Percentiles rank a stretch among this genome's conserved stretches.
These are phyloP conservation scores for Xylaria castorea DNA, from an alignment of 495 filamentous ascomycete genomes.

Conservation along the genomic window DNA sequence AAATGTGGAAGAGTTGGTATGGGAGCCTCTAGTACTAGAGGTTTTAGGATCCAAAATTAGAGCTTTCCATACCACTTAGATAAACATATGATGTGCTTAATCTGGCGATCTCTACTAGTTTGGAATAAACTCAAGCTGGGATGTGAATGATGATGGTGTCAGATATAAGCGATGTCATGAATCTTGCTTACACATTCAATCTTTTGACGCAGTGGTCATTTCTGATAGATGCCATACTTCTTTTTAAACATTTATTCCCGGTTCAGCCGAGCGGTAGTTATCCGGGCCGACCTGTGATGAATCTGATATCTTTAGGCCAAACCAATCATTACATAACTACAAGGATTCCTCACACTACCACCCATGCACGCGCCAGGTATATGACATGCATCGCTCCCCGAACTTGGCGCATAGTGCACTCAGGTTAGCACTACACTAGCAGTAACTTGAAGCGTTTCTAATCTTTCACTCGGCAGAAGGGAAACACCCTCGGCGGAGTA, in stretches of 20 bases:
- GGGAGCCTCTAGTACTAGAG: too few species aligned
- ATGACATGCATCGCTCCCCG: not conserved
- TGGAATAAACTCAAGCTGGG: not conserved
- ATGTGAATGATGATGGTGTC: not conserved
- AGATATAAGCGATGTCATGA: not conserved
- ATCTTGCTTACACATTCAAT: not conserved
- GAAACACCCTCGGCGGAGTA: slow-evolving; percentile 3
- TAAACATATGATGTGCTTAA: not conserved
- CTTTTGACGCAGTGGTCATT: not conserved
- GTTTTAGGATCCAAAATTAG: too few species aligned
- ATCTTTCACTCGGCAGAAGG: not conserved
- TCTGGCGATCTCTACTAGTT: not conserved
- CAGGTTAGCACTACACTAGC: not conserved
- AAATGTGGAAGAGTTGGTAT: too few species aligned
- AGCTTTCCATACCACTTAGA: not conserved
- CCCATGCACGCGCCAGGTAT: slow-evolving; percentile 11
- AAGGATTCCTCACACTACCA: slow-evolving; percentile 1
- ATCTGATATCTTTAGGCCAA: not conserved
- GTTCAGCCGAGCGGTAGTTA: not conserved
- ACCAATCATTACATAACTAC: not conserved
- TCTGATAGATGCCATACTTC: not conserved
- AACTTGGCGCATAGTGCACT: not conserved
- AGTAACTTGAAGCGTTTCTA: not conserved
- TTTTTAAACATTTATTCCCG: slow-evolving; percentile 4
- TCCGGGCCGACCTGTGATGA: not conserved